Evolutionary conservation across 306 rosid species (phyloP), one percentile per base, ranked within the genome.

Genomic region (Oemleria cerasiformis): DNA sequence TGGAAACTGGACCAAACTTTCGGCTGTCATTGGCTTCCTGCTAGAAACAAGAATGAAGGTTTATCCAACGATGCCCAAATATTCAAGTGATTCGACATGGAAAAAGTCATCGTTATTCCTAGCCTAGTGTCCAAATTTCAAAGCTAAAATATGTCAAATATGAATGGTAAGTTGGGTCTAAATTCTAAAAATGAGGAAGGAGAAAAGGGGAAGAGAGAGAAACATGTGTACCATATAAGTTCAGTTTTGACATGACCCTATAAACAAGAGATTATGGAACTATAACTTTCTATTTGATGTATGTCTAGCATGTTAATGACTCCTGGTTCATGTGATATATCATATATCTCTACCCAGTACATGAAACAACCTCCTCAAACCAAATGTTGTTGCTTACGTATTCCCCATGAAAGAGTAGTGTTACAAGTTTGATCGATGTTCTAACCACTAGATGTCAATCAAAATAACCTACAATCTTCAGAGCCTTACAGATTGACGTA

Each of bases 21-120:
- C 99, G 87, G 77, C 99, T 95, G 77, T 95, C 99, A 39, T 82
- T 73, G 23, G 90, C 96, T 80, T 95, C 99, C 99, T 95, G 96
- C 77, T 74, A 82, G 15, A 77, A 40, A 55, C 45, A 43, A 81
- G 71, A 65, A 30, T 21, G 25, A 63, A 17, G 0, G 25, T 8
- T 70, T 4, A 43, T 55, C 40, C 43, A 23, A 23, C 11, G 42
- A 3, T 44, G 6, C 56, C 74, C 30, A 69, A 40, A 69, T 38
- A 36, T 15, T 40, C 51, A 53, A 69, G 51, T n/a, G 13, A 69
- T 20, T 50, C 16, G 13, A 14, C 7, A 13, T 25, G 14, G 69
- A 45, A 13, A 65, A 42, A 9, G 53, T 23, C 50, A 69, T 16
- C 16, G 7, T 70, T 42, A 9, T 55, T 30, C 34, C 43, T 70